Percentiles rank a stretch among this genome's conserved stretches.
These are phyloP conservation scores for Malassezia sp. DNA, from an alignment of 1,284 basidiomycete species.

Conservation along the genomic window DNA sequence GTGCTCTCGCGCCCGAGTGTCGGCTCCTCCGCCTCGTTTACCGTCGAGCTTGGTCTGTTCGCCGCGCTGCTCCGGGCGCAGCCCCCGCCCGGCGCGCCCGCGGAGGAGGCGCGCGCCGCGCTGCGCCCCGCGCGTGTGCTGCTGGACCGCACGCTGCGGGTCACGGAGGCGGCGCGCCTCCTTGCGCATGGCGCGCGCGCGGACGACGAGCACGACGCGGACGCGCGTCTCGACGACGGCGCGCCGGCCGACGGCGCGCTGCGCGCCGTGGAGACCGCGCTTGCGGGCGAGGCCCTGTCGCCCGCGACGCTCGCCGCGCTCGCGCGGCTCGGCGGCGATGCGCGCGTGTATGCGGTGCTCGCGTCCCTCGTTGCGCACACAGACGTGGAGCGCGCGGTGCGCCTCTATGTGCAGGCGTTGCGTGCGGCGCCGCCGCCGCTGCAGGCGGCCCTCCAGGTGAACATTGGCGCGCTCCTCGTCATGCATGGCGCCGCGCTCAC, in stretches of 20 bases:
- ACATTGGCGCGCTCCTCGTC: slow-evolving; percentile 29
- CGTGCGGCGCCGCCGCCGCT: slow-evolving; percentile 19
- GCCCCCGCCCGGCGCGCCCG: slow-evolving; percentile 31
- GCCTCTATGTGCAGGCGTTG: slow-evolving; percentile 23
- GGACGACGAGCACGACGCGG: slow-evolving; percentile 8
- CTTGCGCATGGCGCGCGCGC: slow-evolving; percentile 16
- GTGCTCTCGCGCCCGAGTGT: slow-evolving; percentile 22
- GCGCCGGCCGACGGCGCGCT: slow-evolving; percentile 15
- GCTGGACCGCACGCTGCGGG: slow-evolving; percentile 34
- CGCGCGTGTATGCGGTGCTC: slow-evolving; percentile 10
- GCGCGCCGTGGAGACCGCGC: slow-evolving; percentile 17
- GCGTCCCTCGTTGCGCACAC: slow-evolving; percentile 7
- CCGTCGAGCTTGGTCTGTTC: slow-evolving; percentile 32
- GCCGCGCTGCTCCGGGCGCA: slow-evolving; percentile 30
- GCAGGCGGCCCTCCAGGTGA: slow-evolving; percentile 23
- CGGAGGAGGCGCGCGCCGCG: slow-evolving; percentile 22
- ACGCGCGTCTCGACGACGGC: slow-evolving; percentile 7
- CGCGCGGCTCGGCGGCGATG: slow-evolving; percentile 4
- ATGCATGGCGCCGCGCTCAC: slow-evolving; percentile 19
- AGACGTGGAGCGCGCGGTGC: slow-evolving; percentile 18
- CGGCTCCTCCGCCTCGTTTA: slow-evolving; percentile 19
- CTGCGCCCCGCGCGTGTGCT: slow-evolving; percentile 29
- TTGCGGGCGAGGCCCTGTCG: slow-evolving; percentile 27
- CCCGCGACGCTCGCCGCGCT: slow-evolving; percentile 3
- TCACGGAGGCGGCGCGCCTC: slow-evolving; percentile 25